Evolutionary conservation across 2,329 filamentous ascomycete species (phyloP).

Genomic region (Colletotrichum brevisporum): DNA sequence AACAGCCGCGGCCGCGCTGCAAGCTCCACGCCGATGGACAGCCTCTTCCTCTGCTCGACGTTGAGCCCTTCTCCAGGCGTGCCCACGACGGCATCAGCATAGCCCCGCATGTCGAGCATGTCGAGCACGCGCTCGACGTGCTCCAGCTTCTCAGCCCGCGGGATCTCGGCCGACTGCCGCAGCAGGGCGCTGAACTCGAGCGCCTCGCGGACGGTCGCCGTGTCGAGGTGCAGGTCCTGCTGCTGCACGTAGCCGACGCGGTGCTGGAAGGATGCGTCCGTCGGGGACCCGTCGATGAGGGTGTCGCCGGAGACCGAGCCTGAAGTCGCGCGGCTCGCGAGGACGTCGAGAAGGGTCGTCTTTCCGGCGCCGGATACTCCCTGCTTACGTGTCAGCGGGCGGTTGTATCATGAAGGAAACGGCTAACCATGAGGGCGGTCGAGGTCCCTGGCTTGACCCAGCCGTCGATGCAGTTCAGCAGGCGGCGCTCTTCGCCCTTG

Average conservation of each 20-base stretch:
- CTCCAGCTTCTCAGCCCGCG: constrained; percentile 48
- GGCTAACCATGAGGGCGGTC: constrained; percentile 77
- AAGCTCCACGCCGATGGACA: constrained; percentile 83
- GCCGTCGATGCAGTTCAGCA: constrained; percentile 80
- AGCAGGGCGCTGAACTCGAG: constrained; percentile 77
- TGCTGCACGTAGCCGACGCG: constrained; percentile 79
- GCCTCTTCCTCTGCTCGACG: constrained; percentile 63
- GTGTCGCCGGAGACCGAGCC: constrained; percentile 78
- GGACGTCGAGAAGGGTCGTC: constrained; percentile 73
- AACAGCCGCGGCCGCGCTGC: constrained; percentile 80
- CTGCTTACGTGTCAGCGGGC: constrained; percentile 27
- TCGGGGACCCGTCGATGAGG: constrained; percentile 75
- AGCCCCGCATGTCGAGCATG: constrained; percentile 65
- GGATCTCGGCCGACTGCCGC: constrained; percentile 72
- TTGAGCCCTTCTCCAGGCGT: constrained; percentile 71
- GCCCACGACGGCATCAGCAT: constrained; percentile 79
- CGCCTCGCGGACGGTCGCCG: constrained; percentile 69
- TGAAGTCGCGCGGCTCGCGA: constrained; percentile 77
- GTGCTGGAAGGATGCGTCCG: constrained; percentile 75
- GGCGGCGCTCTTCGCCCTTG: constrained; percentile 73
- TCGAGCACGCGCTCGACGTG: constrained; percentile 49
- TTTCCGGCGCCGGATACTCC: constrained; percentile 77
- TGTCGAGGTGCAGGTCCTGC: constrained; percentile 60
- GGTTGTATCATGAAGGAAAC: constrained; percentile 29
- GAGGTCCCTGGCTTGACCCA: constrained; percentile 84